phyloP scores from a whole-genome alignment of 345 rosid species.

The Sisymbrium irio region DNA sequence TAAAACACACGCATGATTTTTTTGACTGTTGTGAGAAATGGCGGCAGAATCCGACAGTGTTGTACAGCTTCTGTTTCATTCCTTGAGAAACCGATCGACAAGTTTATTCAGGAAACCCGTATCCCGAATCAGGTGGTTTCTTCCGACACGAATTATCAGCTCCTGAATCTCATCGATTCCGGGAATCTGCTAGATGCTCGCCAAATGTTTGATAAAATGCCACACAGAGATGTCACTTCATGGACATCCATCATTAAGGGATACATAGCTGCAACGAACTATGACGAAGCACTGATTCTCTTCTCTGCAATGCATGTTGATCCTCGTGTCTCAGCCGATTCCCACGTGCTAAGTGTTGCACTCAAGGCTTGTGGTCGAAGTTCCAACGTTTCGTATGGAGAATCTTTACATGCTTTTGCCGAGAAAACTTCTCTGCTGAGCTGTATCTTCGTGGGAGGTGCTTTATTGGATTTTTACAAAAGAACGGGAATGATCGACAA shows the following conservation, averaged over 20 bases:
- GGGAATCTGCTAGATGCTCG: conserved; percentile 55
- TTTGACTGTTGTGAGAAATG: conserved; percentile 9
- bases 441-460: conserved; percentile 72
- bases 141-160: conserved; percentile 44
- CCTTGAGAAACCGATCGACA: not conserved
- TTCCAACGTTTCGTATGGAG: conserved; percentile 50
- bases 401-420: conserved; percentile 62
- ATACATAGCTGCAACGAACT: conserved; percentile 47
- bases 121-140: conserved; percentile 14
- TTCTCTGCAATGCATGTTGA: conserved; percentile 60
- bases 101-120: not conserved
- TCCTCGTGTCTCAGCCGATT: conserved; percentile 53
- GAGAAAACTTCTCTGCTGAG: conserved; percentile 50
- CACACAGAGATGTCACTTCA: conserved; percentile 56
- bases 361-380: conserved; percentile 66
- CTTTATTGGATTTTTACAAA: conserved; percentile 68
- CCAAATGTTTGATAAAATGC: conserved; percentile 65
- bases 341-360: conserved; percentile 64
- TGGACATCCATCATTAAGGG: conserved; percentile 82
- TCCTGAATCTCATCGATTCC: conserved; percentile 36
- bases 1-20: conserved; percentile 16
- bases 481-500: conserved; percentile 48
- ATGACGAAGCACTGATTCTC: conserved; percentile 57
- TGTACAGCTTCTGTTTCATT: conserved; percentile 25
- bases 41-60: conserved; percentile 29